Conservation (phyloP, 2,329 filamentous ascomycete genomes). For the Colletotrichum chlorophyti region DNA sequence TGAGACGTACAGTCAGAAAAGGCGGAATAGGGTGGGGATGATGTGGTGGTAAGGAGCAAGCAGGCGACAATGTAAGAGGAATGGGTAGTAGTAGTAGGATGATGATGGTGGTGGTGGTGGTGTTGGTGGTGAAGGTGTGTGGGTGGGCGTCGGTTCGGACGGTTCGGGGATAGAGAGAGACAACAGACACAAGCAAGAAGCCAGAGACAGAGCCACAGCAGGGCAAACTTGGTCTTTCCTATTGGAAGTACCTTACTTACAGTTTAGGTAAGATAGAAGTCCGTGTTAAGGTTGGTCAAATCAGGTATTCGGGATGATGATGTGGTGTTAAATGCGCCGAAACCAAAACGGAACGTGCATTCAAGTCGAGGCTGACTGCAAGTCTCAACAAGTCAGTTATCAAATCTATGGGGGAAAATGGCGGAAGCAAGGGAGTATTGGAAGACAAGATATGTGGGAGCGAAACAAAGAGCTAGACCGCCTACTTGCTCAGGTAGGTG, state of each 20-base stretch:
- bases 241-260: no score
- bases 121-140: background rate
- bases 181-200: no score
- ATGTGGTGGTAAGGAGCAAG: background rate
- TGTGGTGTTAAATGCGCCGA: constrained; percentile 3
- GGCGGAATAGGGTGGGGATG: background rate
- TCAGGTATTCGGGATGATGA: background rate
- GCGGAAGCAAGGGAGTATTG: constrained; percentile 1
- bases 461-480: background rate
- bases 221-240: background rate
- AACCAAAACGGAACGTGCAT: constrained; percentile 5
- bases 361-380: background rate
- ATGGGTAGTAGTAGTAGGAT: no score
- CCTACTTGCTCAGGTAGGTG: no score
- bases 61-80: background rate
- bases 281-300: background rate
- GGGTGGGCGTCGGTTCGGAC: constrained; percentile 15
- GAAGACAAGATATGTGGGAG: background rate
- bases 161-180: constrained; percentile 10
- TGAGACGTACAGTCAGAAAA: background rate
- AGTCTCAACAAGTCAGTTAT: constrained; percentile 11
- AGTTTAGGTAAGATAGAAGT: no score
- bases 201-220: background rate
- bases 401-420: background rate
- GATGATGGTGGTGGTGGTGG: no score